Percentiles rank a stretch among this genome's conserved stretches.
Evolutionary conservation across 257 asterid species (phyloP).

Genomic region (Gynochthodes officinalis): DNA sequence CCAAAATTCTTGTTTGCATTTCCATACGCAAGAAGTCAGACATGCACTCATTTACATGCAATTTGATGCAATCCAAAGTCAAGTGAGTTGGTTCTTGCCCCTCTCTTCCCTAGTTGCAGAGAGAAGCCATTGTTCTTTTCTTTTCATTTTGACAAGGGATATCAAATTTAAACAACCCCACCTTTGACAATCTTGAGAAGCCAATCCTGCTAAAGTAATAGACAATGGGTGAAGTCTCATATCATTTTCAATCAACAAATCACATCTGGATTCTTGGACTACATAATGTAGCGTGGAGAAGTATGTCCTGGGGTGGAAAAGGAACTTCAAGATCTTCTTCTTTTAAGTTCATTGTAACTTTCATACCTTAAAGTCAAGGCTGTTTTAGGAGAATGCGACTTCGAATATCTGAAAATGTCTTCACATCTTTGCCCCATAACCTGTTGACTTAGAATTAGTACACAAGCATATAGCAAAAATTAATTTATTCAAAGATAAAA

Average conservation of each 20-base stretch:
- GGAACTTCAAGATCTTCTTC: not conserved
- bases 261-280: not conserved
- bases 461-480: not conserved
- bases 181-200: not conserved
- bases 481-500: not conserved
- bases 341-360: not conserved
- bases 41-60: no score
- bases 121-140: not conserved
- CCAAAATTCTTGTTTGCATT: no score
- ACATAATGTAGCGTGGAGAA: not conserved
- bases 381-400: slow-evolving; percentile 37
- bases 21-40: no score
- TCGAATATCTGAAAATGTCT: slow-evolving; percentile 63
- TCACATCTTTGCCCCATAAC: slow-evolving; percentile 90
- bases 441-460: slow-evolving; percentile 35
- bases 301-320: not conserved
- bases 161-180: no score
- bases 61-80: not conserved
- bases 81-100: not conserved
- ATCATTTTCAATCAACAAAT: not conserved
- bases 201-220: not conserved
- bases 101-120: not conserved
- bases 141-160: not conserved
- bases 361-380: slow-evolving; percentile 15
- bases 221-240: not conserved